Conservation (phyloP, 225 moss, liverwort and hornwort species). For the Ulota crispa region DNA sequence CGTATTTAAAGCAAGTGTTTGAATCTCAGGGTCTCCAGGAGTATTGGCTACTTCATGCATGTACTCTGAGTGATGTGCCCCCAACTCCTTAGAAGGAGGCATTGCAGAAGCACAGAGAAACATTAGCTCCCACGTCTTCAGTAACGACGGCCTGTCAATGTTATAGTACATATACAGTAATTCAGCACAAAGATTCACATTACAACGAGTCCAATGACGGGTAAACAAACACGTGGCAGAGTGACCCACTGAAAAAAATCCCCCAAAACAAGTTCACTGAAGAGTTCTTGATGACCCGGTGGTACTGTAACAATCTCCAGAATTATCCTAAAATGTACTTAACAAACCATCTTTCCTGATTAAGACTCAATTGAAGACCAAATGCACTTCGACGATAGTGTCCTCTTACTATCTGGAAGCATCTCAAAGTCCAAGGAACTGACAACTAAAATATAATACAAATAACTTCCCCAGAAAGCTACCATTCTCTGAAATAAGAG, state of each 20-base stretch:
- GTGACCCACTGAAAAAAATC: not conserved
- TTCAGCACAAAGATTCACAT: conserved; percentile 20
- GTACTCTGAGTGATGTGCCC: conserved; percentile 78
- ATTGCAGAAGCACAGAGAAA: conserved; percentile 93
- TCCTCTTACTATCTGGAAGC: not conserved
- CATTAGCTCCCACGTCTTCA: conserved; percentile 92
- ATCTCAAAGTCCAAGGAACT: conserved; percentile 7
- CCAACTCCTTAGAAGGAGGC: conserved; percentile 91
- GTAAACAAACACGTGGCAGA: not conserved
- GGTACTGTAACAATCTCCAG: not conserved
- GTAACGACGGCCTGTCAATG: conserved; percentile 54
- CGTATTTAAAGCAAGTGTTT: conserved; percentile 69
- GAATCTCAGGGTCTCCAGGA: conserved; percentile 69
- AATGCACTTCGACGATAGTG: not conserved
- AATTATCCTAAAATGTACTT: not conserved
- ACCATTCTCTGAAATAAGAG: not conserved
- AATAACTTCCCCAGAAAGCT: not conserved
- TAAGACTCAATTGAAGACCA: not conserved
- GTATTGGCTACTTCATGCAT: conserved; percentile 82
- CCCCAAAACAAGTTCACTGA: not conserved
- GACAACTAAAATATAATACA: not conserved
- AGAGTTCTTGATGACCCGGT: not conserved
- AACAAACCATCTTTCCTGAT: not conserved
- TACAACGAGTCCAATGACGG: not conserved
- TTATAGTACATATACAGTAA: not conserved